These are phyloP conservation scores for Endothia cerciana DNA, from an alignment of 2,329 filamentous ascomycete species.

Conservation along the genomic window DNA sequence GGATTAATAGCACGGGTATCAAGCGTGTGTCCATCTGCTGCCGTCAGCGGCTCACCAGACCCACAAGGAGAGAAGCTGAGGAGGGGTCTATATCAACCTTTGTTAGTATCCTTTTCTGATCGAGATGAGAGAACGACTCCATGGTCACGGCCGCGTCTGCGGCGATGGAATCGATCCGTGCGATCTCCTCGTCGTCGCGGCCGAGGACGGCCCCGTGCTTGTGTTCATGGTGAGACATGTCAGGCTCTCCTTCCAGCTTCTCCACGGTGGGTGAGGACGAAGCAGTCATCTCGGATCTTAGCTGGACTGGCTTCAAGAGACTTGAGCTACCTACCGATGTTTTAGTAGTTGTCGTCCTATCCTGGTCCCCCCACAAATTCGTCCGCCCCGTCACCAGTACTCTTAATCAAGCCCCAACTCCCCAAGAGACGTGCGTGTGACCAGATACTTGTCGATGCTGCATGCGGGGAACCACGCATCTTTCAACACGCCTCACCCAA, in stretches of 20 bases:
- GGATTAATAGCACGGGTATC: conserved; percentile 66
- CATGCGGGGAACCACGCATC: not conserved
- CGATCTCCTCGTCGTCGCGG: conserved; percentile 20
- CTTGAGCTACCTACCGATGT: too few relatives aligned
- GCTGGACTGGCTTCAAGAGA: too few relatives aligned
- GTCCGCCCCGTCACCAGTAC: not conserved
- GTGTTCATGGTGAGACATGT: not conserved
- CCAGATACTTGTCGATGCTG: not conserved
- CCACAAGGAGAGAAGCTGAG: not conserved
- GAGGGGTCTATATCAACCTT: not conserved
- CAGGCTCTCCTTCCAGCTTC: not conserved
- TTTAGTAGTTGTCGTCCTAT: not conserved
- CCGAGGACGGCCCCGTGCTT: not conserved
- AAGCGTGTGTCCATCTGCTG: conserved; percentile 60
- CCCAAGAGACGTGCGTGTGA: not conserved
- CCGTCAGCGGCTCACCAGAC: not conserved
- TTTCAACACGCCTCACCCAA: not conserved
- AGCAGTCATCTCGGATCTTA: not conserved
- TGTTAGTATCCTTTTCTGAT: conserved; percentile 59
- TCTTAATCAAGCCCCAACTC: not conserved
- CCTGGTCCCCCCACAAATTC: not conserved
- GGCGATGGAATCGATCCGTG: conserved; percentile 29
- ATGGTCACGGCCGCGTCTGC: conserved; percentile 23
- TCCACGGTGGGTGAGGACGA: not conserved
- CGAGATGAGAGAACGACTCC: conserved; percentile 44